Evolutionary conservation across 768 basidiomycete species (phyloP).

Genomic region (Boletellus ananiceps): DNA sequence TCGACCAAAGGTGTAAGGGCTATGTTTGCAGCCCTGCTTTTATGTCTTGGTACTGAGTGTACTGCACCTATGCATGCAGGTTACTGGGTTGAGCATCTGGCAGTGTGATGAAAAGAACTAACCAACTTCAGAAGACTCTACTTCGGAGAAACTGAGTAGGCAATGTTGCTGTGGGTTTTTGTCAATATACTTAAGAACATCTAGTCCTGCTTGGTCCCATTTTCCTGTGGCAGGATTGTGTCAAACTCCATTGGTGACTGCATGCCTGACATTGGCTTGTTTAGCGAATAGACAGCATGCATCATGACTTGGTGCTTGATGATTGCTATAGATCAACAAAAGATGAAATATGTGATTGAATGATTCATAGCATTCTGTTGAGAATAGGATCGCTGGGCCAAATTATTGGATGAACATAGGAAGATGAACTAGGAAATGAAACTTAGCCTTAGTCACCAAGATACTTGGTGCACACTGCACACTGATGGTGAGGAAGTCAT

Average conservation of each 20-base stretch:
- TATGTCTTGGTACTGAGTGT: background rate
- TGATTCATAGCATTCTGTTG: background rate
- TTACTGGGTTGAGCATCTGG: no score
- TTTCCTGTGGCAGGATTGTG: background rate
- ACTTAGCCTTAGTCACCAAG: background rate
- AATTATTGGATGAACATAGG: background rate
- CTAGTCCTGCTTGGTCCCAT: constrained; percentile 3
- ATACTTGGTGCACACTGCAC: background rate
- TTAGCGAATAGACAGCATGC: background rate
- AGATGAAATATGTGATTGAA: background rate
- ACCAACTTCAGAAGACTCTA: background rate
- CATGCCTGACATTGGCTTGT: background rate
- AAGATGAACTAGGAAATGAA: background rate
- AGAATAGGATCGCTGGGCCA: background rate
- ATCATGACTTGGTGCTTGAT: background rate
- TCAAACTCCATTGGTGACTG: constrained; percentile 9
- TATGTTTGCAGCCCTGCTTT: background rate
- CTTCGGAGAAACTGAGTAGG: constrained; percentile 1
- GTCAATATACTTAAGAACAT: background rate
- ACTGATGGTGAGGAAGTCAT: background rate
- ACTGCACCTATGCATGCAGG: no score
- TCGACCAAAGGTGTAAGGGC: no score
- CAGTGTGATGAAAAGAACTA: no score
- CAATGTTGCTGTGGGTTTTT: constrained; percentile 2
- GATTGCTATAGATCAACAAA: background rate